Evolutionary conservation across 2,329 filamentous ascomycete genomes (phyloP).

Genomic region (Arthrobotrys musiformis): DNA sequence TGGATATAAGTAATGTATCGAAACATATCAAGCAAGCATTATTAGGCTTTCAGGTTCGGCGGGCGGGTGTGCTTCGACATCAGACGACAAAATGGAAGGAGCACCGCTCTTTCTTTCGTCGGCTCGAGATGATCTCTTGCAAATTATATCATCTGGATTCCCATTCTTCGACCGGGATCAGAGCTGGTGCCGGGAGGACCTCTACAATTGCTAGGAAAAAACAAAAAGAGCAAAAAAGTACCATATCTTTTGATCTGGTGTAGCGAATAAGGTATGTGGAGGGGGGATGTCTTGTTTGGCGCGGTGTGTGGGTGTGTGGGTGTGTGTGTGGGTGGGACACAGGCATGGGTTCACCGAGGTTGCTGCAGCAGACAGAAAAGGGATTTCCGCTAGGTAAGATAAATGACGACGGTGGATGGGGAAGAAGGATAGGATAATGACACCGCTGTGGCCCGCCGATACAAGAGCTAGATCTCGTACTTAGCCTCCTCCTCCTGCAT

Average conservation of each 20-base stretch:
- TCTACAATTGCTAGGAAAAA: conserved; percentile 34
- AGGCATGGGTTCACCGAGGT: conserved; percentile 38
- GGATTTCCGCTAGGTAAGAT: conserved; percentile 39
- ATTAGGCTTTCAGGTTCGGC: conserved; percentile 8
- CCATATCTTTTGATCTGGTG: conserved; percentile 15
- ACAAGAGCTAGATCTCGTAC: conserved; percentile 20
- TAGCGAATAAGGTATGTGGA: conserved; percentile 56
- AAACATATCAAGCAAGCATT: conserved; percentile 5
- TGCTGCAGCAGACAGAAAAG: conserved; percentile 27
- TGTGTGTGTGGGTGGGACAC: conserved; percentile 40
- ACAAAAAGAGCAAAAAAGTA: conserved; percentile 4
- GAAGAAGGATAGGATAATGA: neutral
- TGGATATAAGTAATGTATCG: conserved; percentile 26
- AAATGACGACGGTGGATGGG: conserved; percentile 34
- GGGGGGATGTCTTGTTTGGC: conserved; percentile 56
- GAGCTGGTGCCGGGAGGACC: conserved; percentile 52
- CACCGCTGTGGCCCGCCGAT: neutral
- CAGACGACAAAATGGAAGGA: conserved; percentile 48
- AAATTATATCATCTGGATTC: conserved; percentile 55
- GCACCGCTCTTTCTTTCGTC: conserved; percentile 52
- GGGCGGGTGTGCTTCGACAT: conserved; percentile 16
- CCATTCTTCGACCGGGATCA: conserved; percentile 31
- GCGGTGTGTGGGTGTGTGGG: conserved; percentile 28
- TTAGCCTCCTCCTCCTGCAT: conserved; percentile 47
- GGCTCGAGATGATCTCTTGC: conserved; percentile 55